Base-by-base conservation (phyloP, 208 protist genomes). In the Borovskyia barvae region DNA sequence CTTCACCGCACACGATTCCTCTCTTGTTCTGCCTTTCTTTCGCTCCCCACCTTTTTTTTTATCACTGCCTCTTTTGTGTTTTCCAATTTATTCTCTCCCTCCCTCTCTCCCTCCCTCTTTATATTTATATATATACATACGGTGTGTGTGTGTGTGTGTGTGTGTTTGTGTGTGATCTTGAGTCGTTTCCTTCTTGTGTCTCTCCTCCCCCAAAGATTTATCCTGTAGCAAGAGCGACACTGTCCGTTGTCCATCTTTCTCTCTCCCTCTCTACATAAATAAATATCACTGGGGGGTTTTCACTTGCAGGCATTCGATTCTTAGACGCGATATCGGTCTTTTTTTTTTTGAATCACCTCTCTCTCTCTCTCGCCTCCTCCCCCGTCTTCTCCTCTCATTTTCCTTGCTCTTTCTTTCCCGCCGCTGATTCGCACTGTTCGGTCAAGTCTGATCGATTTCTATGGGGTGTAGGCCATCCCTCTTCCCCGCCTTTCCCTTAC, bases 371-470 rank as follows among this genome's bases (percentile, higher is more conserved):
- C 30, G 4, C 5, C 6, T 14, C 25, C 8, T 28, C 45, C 35
- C 17, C 20, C 20, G 30, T 50, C 20, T 50, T 50, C 35, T 45
- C 28, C 49, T 15, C 12, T 48, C 28, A 5, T 15, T 41, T 66
- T 37, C 52, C 28, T 64, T 49, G 39, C 30, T 68, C 15, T 35
- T 64, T 71, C 43, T 29, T 41, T 63, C 55, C 55, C 29, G 40
- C 32, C 15, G 5, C 40, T 35, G 20, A 41, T 3, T 53, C 19
- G 33, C 5, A 58, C 30, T 51, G 49, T 37, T 41, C n/a, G 41
- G 15, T 4, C 19, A 20, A 19, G 17, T 9, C 32, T 52, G 9
- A 28, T 43, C 29, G 25, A 46, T 50, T 26, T 12, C 30, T 15
- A 14, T 35, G n/a, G 2, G 29, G 30, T 41, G 49, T 59, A 49